Evolutionary conservation across 257 asterid genomes (phyloP).

Genomic region (Capsicum pubescens): DNA sequence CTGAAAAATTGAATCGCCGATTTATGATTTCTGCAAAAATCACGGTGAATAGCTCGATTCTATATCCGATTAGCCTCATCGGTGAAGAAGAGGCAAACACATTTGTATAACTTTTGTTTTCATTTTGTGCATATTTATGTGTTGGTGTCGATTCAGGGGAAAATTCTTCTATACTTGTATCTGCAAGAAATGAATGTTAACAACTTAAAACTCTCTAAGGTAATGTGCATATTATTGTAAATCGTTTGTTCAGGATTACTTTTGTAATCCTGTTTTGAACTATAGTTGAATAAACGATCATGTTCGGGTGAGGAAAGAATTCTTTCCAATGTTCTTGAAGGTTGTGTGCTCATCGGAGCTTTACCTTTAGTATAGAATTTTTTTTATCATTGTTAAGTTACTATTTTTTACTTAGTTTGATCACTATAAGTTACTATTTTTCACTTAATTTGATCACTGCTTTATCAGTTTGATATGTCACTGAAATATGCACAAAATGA

Average conservation of each 20-base stretch:
- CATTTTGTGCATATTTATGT: no score
- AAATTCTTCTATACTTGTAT: constrained; percentile 29
- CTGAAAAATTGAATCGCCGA: no score
- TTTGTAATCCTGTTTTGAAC: constrained; percentile 46
- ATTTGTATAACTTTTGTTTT: no score
- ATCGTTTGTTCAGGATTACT: constrained; percentile 9
- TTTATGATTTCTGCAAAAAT: no score
- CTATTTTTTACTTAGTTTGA: no score
- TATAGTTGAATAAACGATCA: constrained; percentile 42
- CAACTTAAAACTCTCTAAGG: neutral
- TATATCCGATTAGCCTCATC: no score
- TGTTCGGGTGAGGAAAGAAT: constrained; percentile 67
- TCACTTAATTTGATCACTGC: no score
- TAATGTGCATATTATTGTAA: neutral
- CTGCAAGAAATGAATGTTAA: neutral
- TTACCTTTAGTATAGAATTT: constrained; percentile 36
- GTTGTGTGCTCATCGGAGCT: constrained; percentile 31
- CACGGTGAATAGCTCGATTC: no score
- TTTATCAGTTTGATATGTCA: no score
- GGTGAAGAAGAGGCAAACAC: no score
- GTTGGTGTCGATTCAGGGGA: constrained; percentile 22
- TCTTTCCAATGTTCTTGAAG: constrained; percentile 58
- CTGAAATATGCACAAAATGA: no score
- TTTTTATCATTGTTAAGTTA: constrained; percentile 43
- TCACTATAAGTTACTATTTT: no score